Base-by-base conservation (phyloP, 148 eudicot genomes). In the Polygonum aviculare region DNA sequence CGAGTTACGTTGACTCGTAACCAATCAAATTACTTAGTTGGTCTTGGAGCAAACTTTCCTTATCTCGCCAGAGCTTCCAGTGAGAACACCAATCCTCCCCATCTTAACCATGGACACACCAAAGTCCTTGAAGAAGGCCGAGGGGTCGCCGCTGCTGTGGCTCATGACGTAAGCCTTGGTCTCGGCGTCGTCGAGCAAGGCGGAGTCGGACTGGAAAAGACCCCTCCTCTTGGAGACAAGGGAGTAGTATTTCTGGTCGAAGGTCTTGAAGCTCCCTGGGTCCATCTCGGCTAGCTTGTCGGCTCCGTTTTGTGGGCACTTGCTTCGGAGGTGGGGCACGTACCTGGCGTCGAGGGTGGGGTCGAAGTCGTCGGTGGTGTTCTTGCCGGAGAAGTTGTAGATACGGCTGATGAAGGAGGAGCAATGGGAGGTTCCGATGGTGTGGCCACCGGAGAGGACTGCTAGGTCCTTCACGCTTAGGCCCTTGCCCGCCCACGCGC, bases 401-500 rank as follows among this genome's bases (percentile, higher is more conserved):
- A 84, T 69, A 8, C 84, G 80, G 80, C n/a, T 81, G 3, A 19
- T 33, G 80, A 84, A 81, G 40, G 78, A 38, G 3, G 76, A 12
- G 78, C 86, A 84, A 33, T 76, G 84, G 22, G 84, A 79, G 11
- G 73, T 54, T 5, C 86, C 86, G 47, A 84, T 81, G 44, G 86
- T 81, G 65, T 84, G 86, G 12, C 78, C 80, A 2, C 93, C 89
- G 75, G 90, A 87, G 12, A 89, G 81, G 33, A 89, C 90, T n/a
- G 73, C 90, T n/a, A 89, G 85, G 76, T 89, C 93, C 77, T 85
- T 85, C 1, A 72, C 80, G 16, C 47, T 85, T n/a, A 89, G 81
- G 8, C 87, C 87, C 72, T 80, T 89, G 1, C 21, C 15, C 9
- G 31, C 36, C 73, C 86, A 88, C n/a, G 48, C 33, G 51, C 72